These are phyloP conservation scores for Phaeosphaeriaceae sp. DNA, from an alignment of 2,329 filamentous ascomycete genomes.

Conservation along the genomic window DNA sequence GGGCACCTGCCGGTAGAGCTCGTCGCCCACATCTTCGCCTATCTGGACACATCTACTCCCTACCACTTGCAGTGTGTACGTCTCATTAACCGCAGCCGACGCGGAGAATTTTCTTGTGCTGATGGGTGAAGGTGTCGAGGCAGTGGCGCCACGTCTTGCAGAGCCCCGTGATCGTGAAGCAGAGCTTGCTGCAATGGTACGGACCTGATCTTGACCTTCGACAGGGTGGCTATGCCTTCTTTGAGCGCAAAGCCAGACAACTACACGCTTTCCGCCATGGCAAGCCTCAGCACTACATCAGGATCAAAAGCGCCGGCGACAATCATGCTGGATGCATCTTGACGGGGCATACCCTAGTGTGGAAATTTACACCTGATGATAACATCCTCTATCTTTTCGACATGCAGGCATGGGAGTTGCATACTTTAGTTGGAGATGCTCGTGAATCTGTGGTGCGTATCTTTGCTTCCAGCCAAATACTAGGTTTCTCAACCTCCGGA, in stretches of 20 bases:
- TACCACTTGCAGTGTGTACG: constrained; percentile 40
- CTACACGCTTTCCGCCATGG: constrained; percentile 36
- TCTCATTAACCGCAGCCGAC: background rate
- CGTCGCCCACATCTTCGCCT: constrained; percentile 41
- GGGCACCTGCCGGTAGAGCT: constrained; percentile 48
- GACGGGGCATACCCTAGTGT: constrained; percentile 25
- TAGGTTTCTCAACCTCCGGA: constrained; percentile 24
- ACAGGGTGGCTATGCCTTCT: constrained; percentile 21
- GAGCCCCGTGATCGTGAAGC: constrained; percentile 30
- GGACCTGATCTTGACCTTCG: constrained; percentile 17
- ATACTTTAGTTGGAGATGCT: constrained; percentile 17
- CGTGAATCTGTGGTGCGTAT: constrained; percentile 28
- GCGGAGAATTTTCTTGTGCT: background rate
- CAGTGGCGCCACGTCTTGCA: constrained; percentile 41
- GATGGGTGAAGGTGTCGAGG: constrained; percentile 35
- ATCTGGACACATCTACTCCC: constrained; percentile 38
- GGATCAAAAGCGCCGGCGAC: background rate
- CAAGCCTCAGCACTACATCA: constrained; percentile 9
- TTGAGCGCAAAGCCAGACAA: constrained; percentile 24
- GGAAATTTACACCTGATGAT: constrained; percentile 5
- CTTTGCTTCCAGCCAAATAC: constrained; percentile 30
- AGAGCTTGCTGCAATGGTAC: constrained; percentile 30
- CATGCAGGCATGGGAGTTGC: constrained; percentile 25
- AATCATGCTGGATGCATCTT: constrained; percentile 1
- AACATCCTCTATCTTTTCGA: constrained; percentile 26